Evolutionary conservation across 2,329 filamentous ascomycete species (phyloP), one percentile per base, ranked within the genome.

Genomic region (Aspergillus felis): DNA sequence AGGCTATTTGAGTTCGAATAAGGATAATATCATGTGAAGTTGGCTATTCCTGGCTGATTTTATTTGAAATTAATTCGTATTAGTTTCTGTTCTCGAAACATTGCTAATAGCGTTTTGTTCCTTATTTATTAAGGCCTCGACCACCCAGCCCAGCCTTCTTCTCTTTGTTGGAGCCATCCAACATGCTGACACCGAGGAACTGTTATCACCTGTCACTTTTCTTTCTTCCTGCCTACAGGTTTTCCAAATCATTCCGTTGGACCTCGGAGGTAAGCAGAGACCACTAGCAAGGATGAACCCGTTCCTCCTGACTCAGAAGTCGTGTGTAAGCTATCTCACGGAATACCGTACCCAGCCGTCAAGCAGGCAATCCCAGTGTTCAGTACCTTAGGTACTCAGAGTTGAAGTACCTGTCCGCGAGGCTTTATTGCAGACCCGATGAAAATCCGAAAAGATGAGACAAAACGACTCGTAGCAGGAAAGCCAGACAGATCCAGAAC

Each of bases 361-460:
- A 12, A 20, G 22, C 41, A 44, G 3, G 10, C 28, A 29, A 42
- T n/a, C 41, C 2, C 10, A 9, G 32, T 38, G 32, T 14, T 38
- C 17, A 38, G 5, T 7, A 35, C 32, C 14, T 35, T 35, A 35
- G 32, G 14, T 38, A 17, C 32, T 38, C 32, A 38, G 32, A 38
- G 14, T 38, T 38, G 32, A 38, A 7, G 32, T 38, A 38, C 32
- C 14, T n/a, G 17, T 38, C 32, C 6, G 32, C 14, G 32, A 38
- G 32, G 32, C 14, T 14, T 35, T 7, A 17, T 38, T 38, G 5
- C 32, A 38, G 32, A 7, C 14, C 14, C 6, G 32, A 38, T 38
- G 32, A 38, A 35, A 50, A 58, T 57, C 56, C 54, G 56, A 54
- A 56, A 62, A 60, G 58, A 58, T 53, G 53, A 55, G 47, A 51